phyloP scores from a whole-genome alignment of 208 protist species.

The Leishmania braziliensis region DNA sequence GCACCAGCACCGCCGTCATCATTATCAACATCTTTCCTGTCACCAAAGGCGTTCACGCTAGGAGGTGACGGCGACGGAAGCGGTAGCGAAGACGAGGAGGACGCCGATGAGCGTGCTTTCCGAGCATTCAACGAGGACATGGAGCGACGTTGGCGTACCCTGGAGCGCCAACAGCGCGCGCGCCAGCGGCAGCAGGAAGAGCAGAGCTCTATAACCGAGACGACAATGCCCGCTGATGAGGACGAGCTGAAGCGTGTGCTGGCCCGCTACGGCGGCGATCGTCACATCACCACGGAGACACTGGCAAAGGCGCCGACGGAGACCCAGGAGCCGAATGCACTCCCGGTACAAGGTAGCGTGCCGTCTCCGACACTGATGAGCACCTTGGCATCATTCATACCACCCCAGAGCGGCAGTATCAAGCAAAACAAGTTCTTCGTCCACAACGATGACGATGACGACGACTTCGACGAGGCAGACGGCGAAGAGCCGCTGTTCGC shows the following conservation, averaged over 20 bases:
- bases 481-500: not conserved
- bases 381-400: not conserved
- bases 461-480: not conserved
- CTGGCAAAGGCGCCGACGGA: not conserved
- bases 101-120: slow-evolving; percentile 29
- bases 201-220: slow-evolving; percentile 4
- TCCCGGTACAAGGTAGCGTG: not conserved
- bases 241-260: slow-evolving; percentile 25
- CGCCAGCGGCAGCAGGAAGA: slow-evolving; percentile 18
- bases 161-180: slow-evolving; percentile 33
- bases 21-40: not conserved
- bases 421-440: slow-evolving; percentile 28
- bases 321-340: not conserved
- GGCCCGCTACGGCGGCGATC: slow-evolving; percentile 31
- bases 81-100: slow-evolving; percentile 12
- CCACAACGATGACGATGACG: not conserved
- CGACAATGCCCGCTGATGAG: not conserved
- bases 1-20: slow-evolving; percentile 4
- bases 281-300: not conserved
- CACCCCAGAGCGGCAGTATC: not conserved
- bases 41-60: not conserved
- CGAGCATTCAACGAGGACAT: slow-evolving; percentile 29
- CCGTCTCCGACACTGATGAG: not conserved
- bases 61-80: not conserved
- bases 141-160: slow-evolving; percentile 31